phyloP scores from a whole-genome alignment of 179 eudicot genomes.

The Vitellaria paradoxa region DNA sequence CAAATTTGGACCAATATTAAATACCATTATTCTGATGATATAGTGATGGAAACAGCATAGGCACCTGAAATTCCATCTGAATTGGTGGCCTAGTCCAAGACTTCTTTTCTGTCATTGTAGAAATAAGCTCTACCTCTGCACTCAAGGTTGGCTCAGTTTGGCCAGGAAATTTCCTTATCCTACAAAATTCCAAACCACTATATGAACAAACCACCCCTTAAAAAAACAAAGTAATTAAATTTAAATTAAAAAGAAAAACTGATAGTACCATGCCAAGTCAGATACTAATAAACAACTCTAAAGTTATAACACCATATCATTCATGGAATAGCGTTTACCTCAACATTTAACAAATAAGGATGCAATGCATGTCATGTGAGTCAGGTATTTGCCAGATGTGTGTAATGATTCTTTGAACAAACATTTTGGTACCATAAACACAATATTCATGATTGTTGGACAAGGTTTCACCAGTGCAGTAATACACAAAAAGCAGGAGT shows the following conservation, averaged over 20 bases:
- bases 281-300: background rate
- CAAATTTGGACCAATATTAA: background rate
- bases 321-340: background rate
- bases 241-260: background rate
- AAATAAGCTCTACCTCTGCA: slow-evolving; percentile 96
- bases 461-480: background rate
- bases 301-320: background rate
- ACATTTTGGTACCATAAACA: background rate
- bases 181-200: slow-evolving; percentile 25
- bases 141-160: slow-evolving; percentile 98
- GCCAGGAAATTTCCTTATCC: slow-evolving; percentile 98
- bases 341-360: background rate
- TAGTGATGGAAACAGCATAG: background rate
- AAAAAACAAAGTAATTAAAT: background rate
- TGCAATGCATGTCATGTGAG: background rate
- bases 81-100: slow-evolving; percentile 96
- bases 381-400: background rate
- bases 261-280: background rate
- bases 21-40: background rate
- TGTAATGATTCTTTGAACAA: background rate
- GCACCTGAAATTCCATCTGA: slow-evolving; percentile 99
- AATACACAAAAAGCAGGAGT: background rate
- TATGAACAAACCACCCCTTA: background rate
- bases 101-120: slow-evolving; percentile 96
- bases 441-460: background rate